Conservation (phyloP, 495 filamentous ascomycete species). For the Aspergillus baeticus region DNA sequence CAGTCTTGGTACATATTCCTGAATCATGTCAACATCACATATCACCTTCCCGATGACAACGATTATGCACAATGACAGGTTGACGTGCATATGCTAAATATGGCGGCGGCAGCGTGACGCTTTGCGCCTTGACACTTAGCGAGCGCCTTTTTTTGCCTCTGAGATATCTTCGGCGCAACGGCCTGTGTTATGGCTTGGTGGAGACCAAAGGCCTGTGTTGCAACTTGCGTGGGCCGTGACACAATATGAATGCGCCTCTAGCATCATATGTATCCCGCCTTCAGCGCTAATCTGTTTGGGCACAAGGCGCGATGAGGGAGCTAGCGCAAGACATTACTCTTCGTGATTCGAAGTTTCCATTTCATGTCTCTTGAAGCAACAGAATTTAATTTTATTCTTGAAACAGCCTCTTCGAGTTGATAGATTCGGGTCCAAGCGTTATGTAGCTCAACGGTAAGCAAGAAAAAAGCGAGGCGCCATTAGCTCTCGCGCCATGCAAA, state of each 20-base stretch:
- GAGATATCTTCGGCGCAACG: neutral
- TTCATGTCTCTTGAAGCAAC: neutral
- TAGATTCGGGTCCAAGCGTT: neutral
- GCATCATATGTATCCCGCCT: neutral
- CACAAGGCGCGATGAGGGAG: neutral
- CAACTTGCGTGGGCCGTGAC: neutral
- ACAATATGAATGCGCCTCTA: neutral
- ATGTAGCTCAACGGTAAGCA: neutral
- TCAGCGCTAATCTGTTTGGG: neutral
- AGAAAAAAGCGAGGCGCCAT: neutral
- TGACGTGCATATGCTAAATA: neutral
- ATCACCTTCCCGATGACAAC: neutral
- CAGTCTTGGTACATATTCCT: neutral
- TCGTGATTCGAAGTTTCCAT: neutral
- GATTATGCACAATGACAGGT: constrained; percentile 1
- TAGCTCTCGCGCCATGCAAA: constrained; percentile 1
- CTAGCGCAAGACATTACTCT: neutral
- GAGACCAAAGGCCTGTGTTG: neutral
- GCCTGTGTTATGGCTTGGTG: neutral
- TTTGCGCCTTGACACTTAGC: neutral
- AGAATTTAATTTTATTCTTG: neutral
- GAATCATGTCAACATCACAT: neutral
- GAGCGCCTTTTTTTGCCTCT: neutral
- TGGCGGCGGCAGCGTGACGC: neutral
- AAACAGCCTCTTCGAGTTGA: neutral